A percentile compares a stretch with the other conserved stretches of the same genome.
These are phyloP conservation scores for Hypoxylon crocopeplum DNA, from an alignment of 495 filamentous ascomycete genomes.

Conservation along the genomic window DNA sequence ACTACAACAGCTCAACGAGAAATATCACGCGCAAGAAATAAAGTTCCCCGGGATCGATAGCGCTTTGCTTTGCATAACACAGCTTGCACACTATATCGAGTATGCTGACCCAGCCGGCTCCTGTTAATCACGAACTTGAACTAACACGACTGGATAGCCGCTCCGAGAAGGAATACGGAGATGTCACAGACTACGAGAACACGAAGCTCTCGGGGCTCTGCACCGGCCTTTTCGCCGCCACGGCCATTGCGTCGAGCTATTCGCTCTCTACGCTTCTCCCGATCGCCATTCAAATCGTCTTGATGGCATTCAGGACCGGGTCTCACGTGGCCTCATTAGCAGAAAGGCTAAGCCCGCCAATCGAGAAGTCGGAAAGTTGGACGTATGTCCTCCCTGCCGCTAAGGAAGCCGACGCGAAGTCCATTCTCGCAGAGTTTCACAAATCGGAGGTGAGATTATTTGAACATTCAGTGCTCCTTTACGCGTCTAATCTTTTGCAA, in stretches of 20 bases:
- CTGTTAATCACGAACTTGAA: slow-evolving; percentile 1
- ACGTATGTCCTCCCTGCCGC: slow-evolving; percentile 59
- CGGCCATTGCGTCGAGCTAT: slow-evolving; percentile 71
- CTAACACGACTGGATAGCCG: slow-evolving; percentile 45
- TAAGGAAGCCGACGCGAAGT: slow-evolving; percentile 51
- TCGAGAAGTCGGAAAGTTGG: slow-evolving; percentile 61
- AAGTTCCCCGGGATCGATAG: slow-evolving; percentile 71
- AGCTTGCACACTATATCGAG: slow-evolving; percentile 79
- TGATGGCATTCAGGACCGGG: slow-evolving; percentile 76
- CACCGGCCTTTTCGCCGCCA: slow-evolving; percentile 74
- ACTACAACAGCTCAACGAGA: slow-evolving; percentile 73
- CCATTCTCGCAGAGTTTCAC: slow-evolving; percentile 60
- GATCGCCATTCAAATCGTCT: slow-evolving; percentile 71
- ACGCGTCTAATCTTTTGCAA: slow-evolving; percentile 38
- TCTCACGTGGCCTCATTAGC: slow-evolving; percentile 61
- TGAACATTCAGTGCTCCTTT: neutral
- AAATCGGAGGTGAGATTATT: slow-evolving; percentile 48
- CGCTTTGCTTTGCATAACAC: slow-evolving; percentile 71
- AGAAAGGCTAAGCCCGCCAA: slow-evolving; percentile 56
- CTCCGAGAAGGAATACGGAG: slow-evolving; percentile 53
- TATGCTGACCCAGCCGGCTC: slow-evolving; percentile 48
- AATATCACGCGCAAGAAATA: slow-evolving; percentile 62
- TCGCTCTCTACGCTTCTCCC: slow-evolving; percentile 73
- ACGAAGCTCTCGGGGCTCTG: slow-evolving; percentile 69
- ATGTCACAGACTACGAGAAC: slow-evolving; percentile 48